Percentiles rank a stretch among this genome's conserved stretches.
These are phyloP conservation scores for Globisporangium takayamanum DNA, from an alignment of 352 stramenopile genomes.

Conservation along the genomic window DNA sequence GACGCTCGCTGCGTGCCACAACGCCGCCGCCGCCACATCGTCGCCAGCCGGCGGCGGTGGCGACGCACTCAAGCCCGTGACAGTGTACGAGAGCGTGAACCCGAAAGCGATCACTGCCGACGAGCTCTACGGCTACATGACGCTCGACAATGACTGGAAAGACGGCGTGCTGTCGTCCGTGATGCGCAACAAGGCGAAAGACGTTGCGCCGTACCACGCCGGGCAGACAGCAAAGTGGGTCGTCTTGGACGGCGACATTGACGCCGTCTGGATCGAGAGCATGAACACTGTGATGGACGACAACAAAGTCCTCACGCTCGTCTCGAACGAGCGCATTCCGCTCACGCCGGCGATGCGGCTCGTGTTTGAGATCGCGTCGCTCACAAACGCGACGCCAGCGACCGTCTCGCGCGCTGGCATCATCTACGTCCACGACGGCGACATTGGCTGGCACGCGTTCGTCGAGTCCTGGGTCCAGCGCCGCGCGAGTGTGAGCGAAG, in stretches of 20 bases:
- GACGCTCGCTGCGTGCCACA: conserved; percentile 85
- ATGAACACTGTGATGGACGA: conserved; percentile 92
- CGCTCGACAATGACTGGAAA: conserved; percentile 96
- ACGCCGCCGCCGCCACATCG: conserved; percentile 9
- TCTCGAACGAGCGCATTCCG: conserved; percentile 96
- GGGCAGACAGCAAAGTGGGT: conserved; percentile 88
- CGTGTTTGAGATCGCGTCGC: conserved; percentile 96
- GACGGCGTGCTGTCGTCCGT: conserved; percentile 94
- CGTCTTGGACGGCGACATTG: conserved; percentile 93
- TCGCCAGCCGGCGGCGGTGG: conserved; percentile 22
- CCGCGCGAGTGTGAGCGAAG: conserved; percentile 77
- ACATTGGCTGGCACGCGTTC: conserved; percentile 92
- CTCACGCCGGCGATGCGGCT: conserved; percentile 94
- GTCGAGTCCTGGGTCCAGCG: conserved; percentile 91
- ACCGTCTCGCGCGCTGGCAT: conserved; percentile 96
- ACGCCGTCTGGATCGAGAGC: conserved; percentile 93
- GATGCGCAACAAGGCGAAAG: conserved; percentile 97
- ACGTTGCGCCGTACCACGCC: conserved; percentile 74
- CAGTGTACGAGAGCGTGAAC: conserved; percentile 93
- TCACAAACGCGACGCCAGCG: conserved; percentile 94
- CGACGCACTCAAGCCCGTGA: conserved; percentile 84
- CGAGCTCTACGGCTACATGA: conserved; percentile 95
- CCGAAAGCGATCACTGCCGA: conserved; percentile 92
- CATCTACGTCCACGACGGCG: conserved; percentile 93
- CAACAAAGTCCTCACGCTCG: conserved; percentile 94